Base-by-base conservation (phyloP, 768 basidiomycete genomes). In the Amanita molliuscula region DNA sequence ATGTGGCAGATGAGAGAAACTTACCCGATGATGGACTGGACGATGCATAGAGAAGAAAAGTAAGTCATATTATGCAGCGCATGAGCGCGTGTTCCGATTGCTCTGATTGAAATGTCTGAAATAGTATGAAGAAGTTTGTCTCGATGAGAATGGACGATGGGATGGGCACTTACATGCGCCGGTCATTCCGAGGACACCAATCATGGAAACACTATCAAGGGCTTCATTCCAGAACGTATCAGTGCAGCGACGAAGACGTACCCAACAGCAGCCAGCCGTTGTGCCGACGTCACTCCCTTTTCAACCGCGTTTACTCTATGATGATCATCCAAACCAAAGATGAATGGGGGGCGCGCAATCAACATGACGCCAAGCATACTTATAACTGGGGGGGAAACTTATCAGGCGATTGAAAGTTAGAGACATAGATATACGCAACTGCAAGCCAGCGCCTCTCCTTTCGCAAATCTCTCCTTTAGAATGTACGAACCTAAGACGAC, bases 281-380 rank as follows among this genome's bases (percentile, higher is more conserved):
- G 62, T 28, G 61, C 55, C 1, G 68, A 57, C 9, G 62, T 63
- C 0, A 57, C 66, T 43, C 62, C 61, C 10, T 61, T 62, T 18
- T 45, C 44, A 34, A 5, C 20, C 26, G 2, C 43, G 8, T 21
- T 16, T 1, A 13, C 2, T 1, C 3, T 11, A 10, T 18, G 13
- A n/a, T 34, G 21, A 20, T 10, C 2, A 20, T 10, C 1, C 7
- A 4, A 8, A 15, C 83, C 84, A 56, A 96, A 94, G 9, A 96
- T 57, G 44, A 81, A 79, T 0, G 73, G 65, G 0, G 92, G 92
- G 31, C 87, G 72, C 9, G 90, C 87, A 46, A 96, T 89, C 7
- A 92, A 69, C 11, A 94, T 62, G 6, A 91, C 88, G 0, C 91
- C 92, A 7, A 76, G 35, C 28, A 94, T 71, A 62, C 87, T 84